Evolutionary conservation across 345 rosid species (phyloP).

Genomic region (Eucalyptus guilfoylei): DNA sequence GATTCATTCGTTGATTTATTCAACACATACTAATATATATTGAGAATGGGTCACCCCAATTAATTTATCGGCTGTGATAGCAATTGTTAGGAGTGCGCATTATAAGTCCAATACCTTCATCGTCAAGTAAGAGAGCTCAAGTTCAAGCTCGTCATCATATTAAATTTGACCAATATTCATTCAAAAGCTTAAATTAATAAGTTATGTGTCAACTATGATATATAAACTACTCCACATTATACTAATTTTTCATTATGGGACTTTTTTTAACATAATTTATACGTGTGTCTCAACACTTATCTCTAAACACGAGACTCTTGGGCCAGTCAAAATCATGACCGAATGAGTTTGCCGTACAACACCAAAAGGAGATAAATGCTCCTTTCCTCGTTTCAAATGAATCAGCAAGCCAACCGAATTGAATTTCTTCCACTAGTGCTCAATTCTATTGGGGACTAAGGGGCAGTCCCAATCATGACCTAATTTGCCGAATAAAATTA

Average conservation of each 20-base stretch:
- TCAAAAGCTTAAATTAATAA: not conserved
- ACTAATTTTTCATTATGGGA: not conserved
- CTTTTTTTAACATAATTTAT: not conserved
- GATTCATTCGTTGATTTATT: not conserved
- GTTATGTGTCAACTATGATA: not conserved
- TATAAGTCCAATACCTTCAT: not conserved
- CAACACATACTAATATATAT: not conserved
- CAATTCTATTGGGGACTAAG: not conserved
- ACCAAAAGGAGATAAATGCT: constrained; percentile 1
- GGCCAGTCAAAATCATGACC: not conserved
- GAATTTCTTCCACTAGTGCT: not conserved
- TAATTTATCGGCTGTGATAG: not conserved
- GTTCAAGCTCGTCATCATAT: not conserved
- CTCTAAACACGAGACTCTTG: not conserved
- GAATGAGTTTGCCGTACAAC: not conserved
- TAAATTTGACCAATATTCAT: not conserved
- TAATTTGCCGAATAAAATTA: not conserved
- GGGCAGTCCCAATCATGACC: constrained; percentile 3
- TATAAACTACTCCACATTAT: rapidly evolving
- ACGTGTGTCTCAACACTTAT: not conserved
- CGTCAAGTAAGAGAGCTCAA: not conserved
- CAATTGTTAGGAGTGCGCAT: not conserved
- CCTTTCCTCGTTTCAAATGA: not conserved
- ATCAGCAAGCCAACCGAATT: not conserved
- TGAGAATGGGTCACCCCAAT: not conserved